Conservation (phyloP, 208 protist species). For the Angomonas ambiguus region DNA sequence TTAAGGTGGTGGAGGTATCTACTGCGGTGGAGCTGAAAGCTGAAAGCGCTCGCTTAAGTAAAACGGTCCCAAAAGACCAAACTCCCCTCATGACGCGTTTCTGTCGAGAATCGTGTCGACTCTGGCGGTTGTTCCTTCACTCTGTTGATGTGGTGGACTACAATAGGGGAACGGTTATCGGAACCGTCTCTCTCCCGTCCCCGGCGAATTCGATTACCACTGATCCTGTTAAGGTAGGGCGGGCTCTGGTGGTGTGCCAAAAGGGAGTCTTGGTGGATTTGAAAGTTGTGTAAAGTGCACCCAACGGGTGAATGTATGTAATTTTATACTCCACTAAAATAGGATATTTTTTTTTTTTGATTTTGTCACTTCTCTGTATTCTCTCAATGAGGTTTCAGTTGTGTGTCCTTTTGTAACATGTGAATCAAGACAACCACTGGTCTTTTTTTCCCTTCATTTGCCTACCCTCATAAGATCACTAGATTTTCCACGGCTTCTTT, state of each 20-base stretch:
- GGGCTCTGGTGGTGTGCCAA: not conserved
- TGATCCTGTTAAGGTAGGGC: not conserved
- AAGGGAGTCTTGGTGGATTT: not conserved
- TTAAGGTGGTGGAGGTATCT: slow-evolving; percentile 70
- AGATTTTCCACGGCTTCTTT: not conserved
- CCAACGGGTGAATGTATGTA: not conserved
- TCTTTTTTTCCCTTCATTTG: no score
- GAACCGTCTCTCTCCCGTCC: not conserved
- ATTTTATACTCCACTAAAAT: no score
- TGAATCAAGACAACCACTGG: no score
- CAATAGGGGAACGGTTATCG: not conserved
- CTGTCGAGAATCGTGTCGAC: slow-evolving; percentile 21
- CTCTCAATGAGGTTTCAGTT: not conserved
- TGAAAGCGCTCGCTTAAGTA: slow-evolving; percentile 8
- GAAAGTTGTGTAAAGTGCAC: not conserved
- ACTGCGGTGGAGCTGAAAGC: slow-evolving; percentile 26
- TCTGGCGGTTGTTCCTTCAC: slow-evolving; percentile 25
- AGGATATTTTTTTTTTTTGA: no score
- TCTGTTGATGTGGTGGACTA: not conserved
- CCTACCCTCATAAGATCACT: no score
- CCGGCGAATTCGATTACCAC: not conserved
- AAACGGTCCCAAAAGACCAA: not conserved
- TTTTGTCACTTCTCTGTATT: no score
- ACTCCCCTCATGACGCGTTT: slow-evolving; percentile 32
- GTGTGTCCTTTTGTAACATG: no score